phyloP scores from a whole-genome alignment of 73 alveolate genomes.

The Symbiodinium pilosum region DNA sequence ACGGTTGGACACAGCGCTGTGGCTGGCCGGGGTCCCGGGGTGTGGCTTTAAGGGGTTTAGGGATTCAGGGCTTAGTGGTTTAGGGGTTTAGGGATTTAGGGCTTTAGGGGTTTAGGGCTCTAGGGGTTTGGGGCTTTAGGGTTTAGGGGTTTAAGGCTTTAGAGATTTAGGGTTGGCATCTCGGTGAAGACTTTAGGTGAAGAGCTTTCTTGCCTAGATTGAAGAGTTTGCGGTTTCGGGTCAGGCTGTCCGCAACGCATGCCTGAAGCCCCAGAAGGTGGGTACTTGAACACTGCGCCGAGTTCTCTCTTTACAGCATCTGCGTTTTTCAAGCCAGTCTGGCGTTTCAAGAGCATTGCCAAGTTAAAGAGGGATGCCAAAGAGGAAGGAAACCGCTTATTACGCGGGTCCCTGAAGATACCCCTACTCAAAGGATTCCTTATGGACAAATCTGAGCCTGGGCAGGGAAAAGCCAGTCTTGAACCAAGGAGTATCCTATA shows the following conservation, averaged over 20 bases:
- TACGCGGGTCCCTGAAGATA: no score
- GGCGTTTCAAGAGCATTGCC: no score
- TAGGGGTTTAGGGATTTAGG: not conserved
- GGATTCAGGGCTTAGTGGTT: not conserved
- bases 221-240: not conserved
- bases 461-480: no score
- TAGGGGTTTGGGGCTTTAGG: not conserved
- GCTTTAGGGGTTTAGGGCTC: not conserved
- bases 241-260: not conserved
- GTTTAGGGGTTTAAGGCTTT: not conserved
- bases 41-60: not conserved
- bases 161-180: no score
- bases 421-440: no score
- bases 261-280: not conserved
- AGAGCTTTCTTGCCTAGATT: not conserved
- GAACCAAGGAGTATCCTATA: no score
- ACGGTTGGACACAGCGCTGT: constrained; percentile 46
- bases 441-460: no score
- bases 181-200: not conserved
- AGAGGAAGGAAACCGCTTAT: no score
- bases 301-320: not conserved
- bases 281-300: not conserved
- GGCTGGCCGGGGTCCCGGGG: constrained; percentile 9
- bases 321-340: no score
- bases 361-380: no score